phyloP scores from a whole-genome alignment of 257 asterid species.

The Haberlea rhodopensis region DNA sequence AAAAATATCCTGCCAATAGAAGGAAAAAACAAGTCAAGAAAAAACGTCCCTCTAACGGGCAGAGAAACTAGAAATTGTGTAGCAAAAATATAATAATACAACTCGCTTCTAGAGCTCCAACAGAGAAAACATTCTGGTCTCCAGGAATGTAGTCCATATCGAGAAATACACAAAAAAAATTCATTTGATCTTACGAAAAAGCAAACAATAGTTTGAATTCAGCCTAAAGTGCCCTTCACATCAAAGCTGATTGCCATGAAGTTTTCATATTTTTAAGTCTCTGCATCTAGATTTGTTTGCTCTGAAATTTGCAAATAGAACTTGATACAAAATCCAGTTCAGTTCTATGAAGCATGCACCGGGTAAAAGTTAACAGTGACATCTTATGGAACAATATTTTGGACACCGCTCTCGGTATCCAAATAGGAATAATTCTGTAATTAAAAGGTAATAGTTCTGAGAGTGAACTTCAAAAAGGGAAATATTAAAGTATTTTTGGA shows the following conservation, averaged over 20 bases:
- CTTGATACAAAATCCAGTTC: no score
- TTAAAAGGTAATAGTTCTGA: neutral
- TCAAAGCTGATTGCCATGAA: neutral
- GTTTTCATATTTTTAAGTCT: neutral
- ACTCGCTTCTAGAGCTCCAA: neutral
- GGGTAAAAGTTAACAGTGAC: neutral
- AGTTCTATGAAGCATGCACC: neutral
- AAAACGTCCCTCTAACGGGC: neutral
- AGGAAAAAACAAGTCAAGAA: constrained; percentile 21
- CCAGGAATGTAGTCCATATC: neutral
- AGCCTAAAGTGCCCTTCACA: neutral
- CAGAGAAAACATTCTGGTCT: neutral
- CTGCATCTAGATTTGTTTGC: neutral
- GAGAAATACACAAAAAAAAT: neutral
- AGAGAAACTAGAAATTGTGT: neutral
- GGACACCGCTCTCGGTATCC: neutral
- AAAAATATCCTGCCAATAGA: constrained; percentile 84
- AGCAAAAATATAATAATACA: neutral
- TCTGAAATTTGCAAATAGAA: no score
- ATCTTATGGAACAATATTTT: neutral
- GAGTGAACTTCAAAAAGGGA: neutral
- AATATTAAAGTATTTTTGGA: neutral
- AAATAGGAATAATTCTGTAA: neutral
- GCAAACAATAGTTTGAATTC: neutral
- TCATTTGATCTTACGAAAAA: neutral